Conservation (phyloP, 257 asterid genomes). For the Orobanche coerulescens region DNA sequence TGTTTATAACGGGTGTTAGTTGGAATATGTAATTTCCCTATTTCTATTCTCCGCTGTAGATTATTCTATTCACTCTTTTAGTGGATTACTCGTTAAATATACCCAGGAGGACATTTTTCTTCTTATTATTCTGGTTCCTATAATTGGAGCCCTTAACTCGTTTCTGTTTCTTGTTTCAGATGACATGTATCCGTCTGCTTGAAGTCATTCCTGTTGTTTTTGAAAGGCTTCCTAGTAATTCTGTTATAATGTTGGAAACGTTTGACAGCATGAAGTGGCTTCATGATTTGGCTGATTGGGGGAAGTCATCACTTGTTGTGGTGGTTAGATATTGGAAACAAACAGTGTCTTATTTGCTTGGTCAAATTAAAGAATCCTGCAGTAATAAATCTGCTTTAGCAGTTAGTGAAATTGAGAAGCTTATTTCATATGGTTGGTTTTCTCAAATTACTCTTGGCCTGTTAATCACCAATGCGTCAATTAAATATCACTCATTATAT, state of each 20-base stretch:
- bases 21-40: slow-evolving; percentile 15
- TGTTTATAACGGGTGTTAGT: slow-evolving; percentile 8
- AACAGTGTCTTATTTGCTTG: slow-evolving; percentile 55
- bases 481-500: slow-evolving; percentile 13
- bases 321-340: slow-evolving; percentile 91
- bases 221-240: slow-evolving; percentile 41
- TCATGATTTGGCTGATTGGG: slow-evolving; percentile 86
- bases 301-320: slow-evolving; percentile 71
- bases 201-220: slow-evolving; percentile 73
- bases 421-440: slow-evolving; percentile 62
- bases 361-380: slow-evolving; percentile 52
- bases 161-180: slow-evolving; percentile 45
- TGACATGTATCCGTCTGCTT: slow-evolving; percentile 82
- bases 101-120: slow-evolving; percentile 14
- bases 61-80: slow-evolving; percentile 10
- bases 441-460: slow-evolving; percentile 18
- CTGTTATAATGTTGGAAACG: slow-evolving; percentile 29
- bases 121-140: slow-evolving; percentile 19
- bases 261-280: slow-evolving; percentile 49
- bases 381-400: slow-evolving; percentile 46
- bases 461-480: slow-evolving; percentile 6
- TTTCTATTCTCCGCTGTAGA: background rate
- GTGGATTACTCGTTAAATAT: slow-evolving; percentile 17
- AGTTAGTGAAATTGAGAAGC: slow-evolving; percentile 49
- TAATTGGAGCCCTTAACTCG: slow-evolving; percentile 4